Evolutionary conservation across 1,284 basidiomycete species (phyloP).

Genomic region (Taiwanofungus camphoratus): DNA sequence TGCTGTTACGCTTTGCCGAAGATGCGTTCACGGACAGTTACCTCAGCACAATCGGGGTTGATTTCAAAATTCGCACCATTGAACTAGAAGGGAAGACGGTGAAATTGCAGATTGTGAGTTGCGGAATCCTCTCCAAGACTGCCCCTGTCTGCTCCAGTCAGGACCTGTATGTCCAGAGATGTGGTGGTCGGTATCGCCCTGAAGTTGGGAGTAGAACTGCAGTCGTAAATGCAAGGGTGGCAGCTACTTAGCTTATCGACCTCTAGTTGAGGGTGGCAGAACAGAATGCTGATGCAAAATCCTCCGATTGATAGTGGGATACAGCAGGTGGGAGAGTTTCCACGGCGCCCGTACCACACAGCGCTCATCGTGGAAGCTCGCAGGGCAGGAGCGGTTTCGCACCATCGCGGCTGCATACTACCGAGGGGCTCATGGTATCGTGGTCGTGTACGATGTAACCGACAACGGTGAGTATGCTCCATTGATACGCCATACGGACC

Average conservation of each 20-base stretch:
- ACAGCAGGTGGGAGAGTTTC: not conserved
- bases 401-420: slow-evolving; percentile 99
- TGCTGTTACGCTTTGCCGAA: slow-evolving; percentile 97
- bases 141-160: no score
- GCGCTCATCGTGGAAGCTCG: slow-evolving; percentile 1
- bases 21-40: slow-evolving; percentile 99
- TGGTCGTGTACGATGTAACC: slow-evolving; percentile 99
- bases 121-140: no score
- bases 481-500: no score
- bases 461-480: slow-evolving; percentile 69
- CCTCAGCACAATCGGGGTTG: slow-evolving; percentile 98
- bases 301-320: not conserved
- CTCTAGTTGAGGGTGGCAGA: no score
- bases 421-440: slow-evolving; percentile 94
- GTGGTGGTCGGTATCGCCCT: no score
- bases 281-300: not conserved
- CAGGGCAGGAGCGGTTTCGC: slow-evolving; percentile 93
- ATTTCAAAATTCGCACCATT: slow-evolving; percentile 99
- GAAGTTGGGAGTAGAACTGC: no score
- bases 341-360: not conserved
- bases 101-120: slow-evolving; percentile 98
- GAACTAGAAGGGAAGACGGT: slow-evolving; percentile 99
- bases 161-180: no score
- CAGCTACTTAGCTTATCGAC: no score
- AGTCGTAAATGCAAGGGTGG: no score